Conservation (phyloP, 2,329 filamentous ascomycete genomes). For the Exophiala phaeomuriformis region DNA sequence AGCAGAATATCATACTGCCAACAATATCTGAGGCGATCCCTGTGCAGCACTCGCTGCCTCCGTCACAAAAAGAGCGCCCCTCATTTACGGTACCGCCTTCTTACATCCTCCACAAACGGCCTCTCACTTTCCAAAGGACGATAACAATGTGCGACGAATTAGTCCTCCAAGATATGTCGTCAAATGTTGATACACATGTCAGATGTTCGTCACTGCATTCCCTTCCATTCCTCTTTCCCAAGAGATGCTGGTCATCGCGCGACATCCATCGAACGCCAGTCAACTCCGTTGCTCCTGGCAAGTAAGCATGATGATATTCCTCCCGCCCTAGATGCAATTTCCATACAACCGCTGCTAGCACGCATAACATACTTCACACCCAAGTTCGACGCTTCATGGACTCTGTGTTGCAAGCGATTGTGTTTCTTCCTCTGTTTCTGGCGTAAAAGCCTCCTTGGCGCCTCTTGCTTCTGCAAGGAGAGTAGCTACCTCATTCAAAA, state of each 20-base stretch:
- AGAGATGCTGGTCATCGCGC: background rate
- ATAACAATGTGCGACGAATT: background rate
- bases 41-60: too few relatives aligned
- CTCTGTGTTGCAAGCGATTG: background rate
- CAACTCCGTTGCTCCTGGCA: background rate
- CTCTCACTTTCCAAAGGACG: background rate
- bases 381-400: background rate
- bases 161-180: background rate
- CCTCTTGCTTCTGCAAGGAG: conserved; percentile 10
- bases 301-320: conserved; percentile 2
- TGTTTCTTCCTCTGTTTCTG: conserved; percentile 13
- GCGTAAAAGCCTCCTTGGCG: conserved; percentile 3
- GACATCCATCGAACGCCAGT: conserved; percentile 2
- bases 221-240: background rate
- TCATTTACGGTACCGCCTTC: background rate
- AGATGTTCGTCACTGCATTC: conserved; percentile 8
- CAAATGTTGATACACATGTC: background rate
- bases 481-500: conserved; percentile 44
- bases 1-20: too few relatives aligned
- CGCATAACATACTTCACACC: background rate
- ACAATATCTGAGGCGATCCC: too few relatives aligned
- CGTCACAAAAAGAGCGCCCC: too few relatives aligned
- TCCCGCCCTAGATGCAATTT: background rate
- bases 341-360: background rate
- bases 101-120: background rate